Percentiles rank a stretch among this genome's conserved stretches.
phyloP scores from a whole-genome alignment of 257 asterid genomes.

The Lithospermum erythrorhizon region DNA sequence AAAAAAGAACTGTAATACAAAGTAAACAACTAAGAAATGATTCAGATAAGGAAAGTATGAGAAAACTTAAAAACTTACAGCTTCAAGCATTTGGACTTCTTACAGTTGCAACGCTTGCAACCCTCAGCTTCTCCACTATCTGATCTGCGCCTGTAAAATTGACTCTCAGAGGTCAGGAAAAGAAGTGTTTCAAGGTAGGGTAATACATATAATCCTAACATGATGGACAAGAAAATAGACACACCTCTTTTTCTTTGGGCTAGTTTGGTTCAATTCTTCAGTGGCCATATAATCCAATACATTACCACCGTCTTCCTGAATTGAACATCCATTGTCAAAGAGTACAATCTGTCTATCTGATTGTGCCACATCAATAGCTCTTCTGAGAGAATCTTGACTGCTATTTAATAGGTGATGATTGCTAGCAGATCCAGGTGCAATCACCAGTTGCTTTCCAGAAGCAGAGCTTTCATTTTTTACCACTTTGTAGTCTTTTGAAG shows the following conservation, averaged over 20 bases:
- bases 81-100: conserved; percentile 91
- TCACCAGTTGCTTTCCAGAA: conserved; percentile 42
- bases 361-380: conserved; percentile 19
- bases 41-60: no score
- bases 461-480: conserved; percentile 39
- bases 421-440: conserved; percentile 43
- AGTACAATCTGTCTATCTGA: conserved; percentile 29
- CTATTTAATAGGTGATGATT: conserved; percentile 28
- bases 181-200: background rate
- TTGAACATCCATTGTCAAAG: conserved; percentile 26
- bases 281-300: conserved; percentile 25
- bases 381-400: conserved; percentile 29
- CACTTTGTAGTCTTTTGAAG: conserved; percentile 49
- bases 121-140: conserved; percentile 58
- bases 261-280: conserved; percentile 56
- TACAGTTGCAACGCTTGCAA: conserved; percentile 94
- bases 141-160: conserved; percentile 40
- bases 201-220: background rate
- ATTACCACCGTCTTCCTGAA: conserved; percentile 36
- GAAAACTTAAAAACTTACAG: conserved; percentile 46
- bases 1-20: background rate
- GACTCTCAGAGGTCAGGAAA: conserved; percentile 14
- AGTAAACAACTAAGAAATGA: background rate
- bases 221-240: conserved; percentile 6
- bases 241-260: conserved; percentile 90